Base-by-base conservation (phyloP, 305 asterid genomes). In the Caryopteris hybrid region DNA sequence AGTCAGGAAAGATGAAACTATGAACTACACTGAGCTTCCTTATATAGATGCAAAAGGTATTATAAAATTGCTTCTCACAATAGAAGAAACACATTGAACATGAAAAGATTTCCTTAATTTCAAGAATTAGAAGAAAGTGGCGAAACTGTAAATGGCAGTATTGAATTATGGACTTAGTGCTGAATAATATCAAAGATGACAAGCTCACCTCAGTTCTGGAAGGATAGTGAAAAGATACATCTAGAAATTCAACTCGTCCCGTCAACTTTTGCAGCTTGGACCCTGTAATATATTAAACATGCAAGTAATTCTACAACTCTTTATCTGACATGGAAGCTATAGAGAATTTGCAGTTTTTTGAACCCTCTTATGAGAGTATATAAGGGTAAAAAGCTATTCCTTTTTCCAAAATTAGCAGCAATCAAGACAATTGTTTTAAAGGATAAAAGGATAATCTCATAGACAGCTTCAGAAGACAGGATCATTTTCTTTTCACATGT, bases 161-260 rank as follows among this genome's bases (percentile, higher is more conserved):
- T 27, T 27, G 16, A 62, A 43, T 64, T 10, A 29, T 69, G 43
- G 75, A 73, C 43, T 23, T 55, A 22, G 25, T 52, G 46, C 57
- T 34, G 20, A 64, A 61, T 23, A 45, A 13, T 27, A 51, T 51
- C 41, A 25, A 53, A 51, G 68, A 69, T 34, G 25, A 68, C 31
- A 75, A 64, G 64, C 84, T 69, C 84, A 91, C 96, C 83, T 64
- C 70, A 63, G 83, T 54, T 81, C 99, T 87, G 60, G 95, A 82
- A 81, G 93, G 89, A 74, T 91, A 94, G 80, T 79, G 74, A 78
- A 91, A 94, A 57, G 88, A 69, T 50, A 91, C 88, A 68, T 82
- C 85, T 66, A 57, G 70, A 80, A 91, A 91, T 75, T 89, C 90
- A 76, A 94, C 80, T 65, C 66, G 83, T 56, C 98, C 99, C 21